Conservation (phyloP, 1,284 basidiomycete genomes). For the Ganoderma multipileum region DNA sequence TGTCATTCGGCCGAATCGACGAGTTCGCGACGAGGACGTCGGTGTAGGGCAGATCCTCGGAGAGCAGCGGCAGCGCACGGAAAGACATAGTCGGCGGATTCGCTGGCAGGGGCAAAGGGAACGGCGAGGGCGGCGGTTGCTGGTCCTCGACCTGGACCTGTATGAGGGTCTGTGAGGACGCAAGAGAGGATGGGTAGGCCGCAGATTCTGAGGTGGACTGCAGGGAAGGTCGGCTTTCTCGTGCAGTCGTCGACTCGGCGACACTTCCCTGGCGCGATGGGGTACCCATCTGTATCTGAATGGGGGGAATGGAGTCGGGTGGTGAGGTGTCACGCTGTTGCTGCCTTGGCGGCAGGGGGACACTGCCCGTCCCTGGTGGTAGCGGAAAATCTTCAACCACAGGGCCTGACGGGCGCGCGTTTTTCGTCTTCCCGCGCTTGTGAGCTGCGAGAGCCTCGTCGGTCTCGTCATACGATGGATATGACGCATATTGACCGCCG, state of each 20-base stretch:
- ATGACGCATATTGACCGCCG: slow-evolving; percentile 15
- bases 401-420: slow-evolving; percentile 14
- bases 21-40: slow-evolving; percentile 72
- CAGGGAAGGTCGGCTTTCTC: slow-evolving; percentile 24
- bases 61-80: slow-evolving; percentile 74
- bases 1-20: slow-evolving; percentile 84
- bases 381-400: slow-evolving; percentile 46
- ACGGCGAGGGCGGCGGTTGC: slow-evolving; percentile 32
- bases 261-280: slow-evolving; percentile 26
- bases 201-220: slow-evolving; percentile 25
- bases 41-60: slow-evolving; percentile 71
- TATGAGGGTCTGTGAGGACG: slow-evolving; percentile 25
- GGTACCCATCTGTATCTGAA: slow-evolving; percentile 15
- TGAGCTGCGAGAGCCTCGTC: slow-evolving; percentile 21
- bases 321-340: slow-evolving; percentile 13
- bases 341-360: neutral
- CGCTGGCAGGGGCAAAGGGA: slow-evolving; percentile 38
- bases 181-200: slow-evolving; percentile 20
- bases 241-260: slow-evolving; percentile 10
- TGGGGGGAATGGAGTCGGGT: slow-evolving; percentile 1
- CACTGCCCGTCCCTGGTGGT: slow-evolving; percentile 35
- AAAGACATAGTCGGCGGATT: slow-evolving; percentile 48
- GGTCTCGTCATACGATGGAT: slow-evolving; percentile 31
- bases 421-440: slow-evolving; percentile 15
- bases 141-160: slow-evolving; percentile 3